Base-by-base conservation (phyloP, 768 basidiomycete species). In the Trametes maxima region DNA sequence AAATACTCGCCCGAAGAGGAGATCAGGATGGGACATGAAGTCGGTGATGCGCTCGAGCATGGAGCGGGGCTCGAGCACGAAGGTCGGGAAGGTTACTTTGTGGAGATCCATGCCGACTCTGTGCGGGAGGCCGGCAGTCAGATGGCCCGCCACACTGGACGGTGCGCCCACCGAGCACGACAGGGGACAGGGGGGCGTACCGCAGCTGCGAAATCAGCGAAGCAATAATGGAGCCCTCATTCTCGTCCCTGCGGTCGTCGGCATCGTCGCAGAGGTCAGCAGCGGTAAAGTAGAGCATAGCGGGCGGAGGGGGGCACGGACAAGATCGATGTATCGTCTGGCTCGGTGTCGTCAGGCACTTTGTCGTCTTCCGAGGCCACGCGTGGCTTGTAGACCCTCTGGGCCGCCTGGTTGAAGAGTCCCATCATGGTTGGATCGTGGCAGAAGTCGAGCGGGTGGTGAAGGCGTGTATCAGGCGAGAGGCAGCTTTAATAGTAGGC, bases 41-140 rank as follows among this genome's bases (percentile, higher is more conserved):
- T 99, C 96, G 36, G 97, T 98, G 69, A 99, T 96, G 66, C 97
- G 87, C 79, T 99, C 97, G 49, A 98, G 85, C 90, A 98, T 94
- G 68, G 92, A 94, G 70, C 97, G 81, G 5, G 97, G 97, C 77
- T 99, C 96, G 59, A 99, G 85, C 0, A 99, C 96, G 69, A 98
- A 99, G 0, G 89, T 90, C 40, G 93, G 94, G 74, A 94, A 91
- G 16, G 94, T 94, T 63, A 98, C 94, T 76, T 94, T 90, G 65
- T 87, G 88, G 60, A 98, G 86, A 76, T 99, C 97, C 95, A 97
- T 97, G 43, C 95, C 96, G 63, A 95, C 90, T 76, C 94, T 92
- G 72, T 60, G 10, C 46, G 58, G 13, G 19, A 28, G 35, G 54
- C 3, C 24, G n/a, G 28, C 39, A 21, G 50, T 56, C 57, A 46